Evolutionary conservation across 805 yeast genomes (phyloP), one percentile per base, ranked within the genome.

Genomic region (Hanseniaspora clermontiae): DNA sequence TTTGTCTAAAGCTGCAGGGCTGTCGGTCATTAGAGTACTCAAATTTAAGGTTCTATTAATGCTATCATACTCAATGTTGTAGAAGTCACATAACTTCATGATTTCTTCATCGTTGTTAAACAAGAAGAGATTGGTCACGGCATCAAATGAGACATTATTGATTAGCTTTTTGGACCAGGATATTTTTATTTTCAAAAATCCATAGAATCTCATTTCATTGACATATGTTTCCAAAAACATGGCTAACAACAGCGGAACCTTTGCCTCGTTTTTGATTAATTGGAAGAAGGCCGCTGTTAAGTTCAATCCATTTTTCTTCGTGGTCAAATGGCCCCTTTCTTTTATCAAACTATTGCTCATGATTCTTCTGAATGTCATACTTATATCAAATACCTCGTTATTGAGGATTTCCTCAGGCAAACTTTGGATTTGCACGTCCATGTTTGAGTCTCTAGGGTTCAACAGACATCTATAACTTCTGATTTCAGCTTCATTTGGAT

Each of bases 401-500:
- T 75, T 62, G 38, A 81, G 73, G 1, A 91, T 73, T 1, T 71
- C 63, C 2, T 60, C 57, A 0, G 97, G 96, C 40, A 89, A 68
- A 15, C 74, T 70, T 65, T 87, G 95, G 11, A 85, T 66, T 60
- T 79, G 84, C 55, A 89, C 74, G 60, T 87, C 96, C 49, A 87
- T 70, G 61, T 89, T 97, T 0, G 93, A 83, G 66, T 93, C 97
- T 61, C 87, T 75, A 9, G 87, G 70, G 62, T 88, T 91, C 61
- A 89, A 80, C 17, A 93, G 64, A 20, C 93, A 70, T 57, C 88
- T 84, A 66, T 90, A 93, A 0, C 96, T 90, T 62, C 97, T 77
- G 64, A 93, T 87, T 66, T 93, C 98, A 0, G 97, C 86, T 68
- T 93, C 97, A 62, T 88, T 87, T 0, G 89, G 86, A 45, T 86